These are phyloP conservation scores for Boletus tylopilopsis DNA, from an alignment of 768 basidiomycete species.

Conservation along the genomic window DNA sequence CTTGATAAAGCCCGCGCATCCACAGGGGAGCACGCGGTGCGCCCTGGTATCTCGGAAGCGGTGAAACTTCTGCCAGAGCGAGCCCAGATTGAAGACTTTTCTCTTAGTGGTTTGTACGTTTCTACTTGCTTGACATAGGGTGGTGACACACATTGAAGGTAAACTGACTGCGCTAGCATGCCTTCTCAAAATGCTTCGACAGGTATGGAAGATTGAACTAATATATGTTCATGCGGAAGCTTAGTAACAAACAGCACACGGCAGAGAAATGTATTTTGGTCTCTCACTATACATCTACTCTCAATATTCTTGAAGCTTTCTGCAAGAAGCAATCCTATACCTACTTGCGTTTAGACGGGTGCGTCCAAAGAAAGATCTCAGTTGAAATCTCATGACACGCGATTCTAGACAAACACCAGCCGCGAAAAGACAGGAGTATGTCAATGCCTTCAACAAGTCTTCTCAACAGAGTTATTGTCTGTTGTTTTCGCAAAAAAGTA, in stretches of 20 bases:
- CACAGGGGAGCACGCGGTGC: slow-evolving; percentile 39
- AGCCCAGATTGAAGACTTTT: slow-evolving; percentile 64
- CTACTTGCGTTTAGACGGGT: slow-evolving; percentile 88
- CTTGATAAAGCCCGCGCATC: slow-evolving; percentile 56
- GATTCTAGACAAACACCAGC: slow-evolving; percentile 65
- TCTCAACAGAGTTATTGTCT: slow-evolving; percentile 70
- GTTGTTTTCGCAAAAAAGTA: neutral
- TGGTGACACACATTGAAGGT: slow-evolving; percentile 41
- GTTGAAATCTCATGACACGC: neutral
- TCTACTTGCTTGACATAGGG: neutral
- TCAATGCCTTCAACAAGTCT: slow-evolving; percentile 84
- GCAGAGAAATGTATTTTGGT: slow-evolving; percentile 95
- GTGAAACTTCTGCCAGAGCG: slow-evolving; percentile 56
- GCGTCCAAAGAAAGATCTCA: neutral
- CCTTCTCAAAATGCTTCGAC: slow-evolving; percentile 56
- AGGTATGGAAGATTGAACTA: slow-evolving; percentile 37
- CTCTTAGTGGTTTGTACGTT: slow-evolving; percentile 63
- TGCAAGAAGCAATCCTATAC: slow-evolving; percentile 76
- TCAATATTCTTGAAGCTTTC: slow-evolving; percentile 86
- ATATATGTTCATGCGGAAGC: neutral
- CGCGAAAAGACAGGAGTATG: slow-evolving; percentile 78
- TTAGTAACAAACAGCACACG: slow-evolving; percentile 46
- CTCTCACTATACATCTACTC: slow-evolving; percentile 94
- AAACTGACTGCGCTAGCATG: slow-evolving; percentile 68
- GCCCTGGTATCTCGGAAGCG: slow-evolving; percentile 55